These are phyloP conservation scores for Podospora pseudocomata DNA, from an alignment of 495 filamentous ascomycete genomes.

Conservation along the genomic window DNA sequence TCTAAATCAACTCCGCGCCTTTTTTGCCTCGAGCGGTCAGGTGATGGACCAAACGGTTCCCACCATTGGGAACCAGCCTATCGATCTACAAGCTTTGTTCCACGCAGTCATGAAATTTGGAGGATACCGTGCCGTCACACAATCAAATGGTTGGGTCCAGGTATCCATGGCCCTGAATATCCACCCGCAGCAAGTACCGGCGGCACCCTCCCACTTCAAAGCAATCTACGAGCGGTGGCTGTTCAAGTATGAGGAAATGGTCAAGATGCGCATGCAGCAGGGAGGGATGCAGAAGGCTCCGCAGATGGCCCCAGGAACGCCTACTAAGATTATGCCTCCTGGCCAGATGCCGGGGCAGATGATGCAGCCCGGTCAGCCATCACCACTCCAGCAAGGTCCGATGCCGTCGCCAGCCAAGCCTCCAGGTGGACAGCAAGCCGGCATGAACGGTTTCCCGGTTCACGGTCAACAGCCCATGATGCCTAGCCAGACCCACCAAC, in stretches of 20 bases:
- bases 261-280: slow-evolving; percentile 57
- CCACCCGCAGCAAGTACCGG: slow-evolving; percentile 59
- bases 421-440: slow-evolving; percentile 40
- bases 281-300: slow-evolving; percentile 22
- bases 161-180: slow-evolving; percentile 67
- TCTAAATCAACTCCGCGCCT: slow-evolving; percentile 64
- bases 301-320: slow-evolving; percentile 36
- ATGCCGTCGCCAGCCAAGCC: slow-evolving; percentile 52
- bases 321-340: slow-evolving; percentile 35
- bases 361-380: slow-evolving; percentile 45
- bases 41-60: slow-evolving; percentile 65
- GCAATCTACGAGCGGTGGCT: slow-evolving; percentile 72
- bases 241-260: slow-evolving; percentile 68
- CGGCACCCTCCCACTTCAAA: slow-evolving; percentile 64
- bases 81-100: slow-evolving; percentile 74
- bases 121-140: slow-evolving; percentile 70
- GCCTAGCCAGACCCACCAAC: neutral
- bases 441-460: slow-evolving; percentile 48
- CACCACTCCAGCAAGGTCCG: slow-evolving; percentile 47
- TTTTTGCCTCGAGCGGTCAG: slow-evolving; percentile 66
- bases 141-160: slow-evolving; percentile 64
- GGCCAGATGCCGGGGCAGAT: slow-evolving; percentile 50
- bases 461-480: slow-evolving; percentile 32
- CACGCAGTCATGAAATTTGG: slow-evolving; percentile 63
- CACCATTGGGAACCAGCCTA: slow-evolving; percentile 60